Evolutionary conservation across 2,329 filamentous ascomycete species (phyloP).

Genomic region (Xylogone sp.): DNA sequence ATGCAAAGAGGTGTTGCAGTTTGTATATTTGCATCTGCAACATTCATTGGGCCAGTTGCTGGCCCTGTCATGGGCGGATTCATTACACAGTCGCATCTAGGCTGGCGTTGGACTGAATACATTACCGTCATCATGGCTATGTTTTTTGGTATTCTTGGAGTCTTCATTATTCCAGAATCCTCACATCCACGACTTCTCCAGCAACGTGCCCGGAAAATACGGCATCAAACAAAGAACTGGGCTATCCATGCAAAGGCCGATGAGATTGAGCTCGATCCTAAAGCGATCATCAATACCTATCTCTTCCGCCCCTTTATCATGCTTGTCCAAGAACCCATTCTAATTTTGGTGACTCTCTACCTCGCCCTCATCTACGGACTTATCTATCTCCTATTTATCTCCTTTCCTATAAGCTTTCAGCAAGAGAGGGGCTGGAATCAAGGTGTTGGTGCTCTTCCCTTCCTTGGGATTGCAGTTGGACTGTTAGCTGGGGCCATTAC

Average conservation of each 20-base stretch:
- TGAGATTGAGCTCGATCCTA: conserved; percentile 31
- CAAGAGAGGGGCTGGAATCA: conserved; percentile 35
- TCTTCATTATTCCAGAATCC: conserved; percentile 48
- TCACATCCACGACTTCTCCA: conserved; percentile 45
- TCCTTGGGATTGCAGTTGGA: conserved; percentile 38
- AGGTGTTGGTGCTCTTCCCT: conserved; percentile 37
- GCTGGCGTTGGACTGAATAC: conserved; percentile 56
- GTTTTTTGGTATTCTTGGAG: conserved; percentile 36
- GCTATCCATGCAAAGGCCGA: conserved; percentile 28
- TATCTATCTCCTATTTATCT: conserved; percentile 38
- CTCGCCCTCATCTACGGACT: conserved; percentile 21
- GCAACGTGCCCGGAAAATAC: conserved; percentile 41
- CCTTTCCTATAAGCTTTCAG: conserved; percentile 43
- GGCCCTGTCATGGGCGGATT: conserved; percentile 38
- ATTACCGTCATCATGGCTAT: conserved; percentile 46
- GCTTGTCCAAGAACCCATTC: conserved; percentile 21
- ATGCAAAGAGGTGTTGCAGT: conserved; percentile 61
- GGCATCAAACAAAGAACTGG: conserved; percentile 36
- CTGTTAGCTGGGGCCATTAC: conserved; percentile 21
- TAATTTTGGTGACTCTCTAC: conserved; percentile 22
- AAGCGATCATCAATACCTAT: conserved; percentile 29
- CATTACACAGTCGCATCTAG: conserved; percentile 42
- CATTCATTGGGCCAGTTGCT: conserved; percentile 31
- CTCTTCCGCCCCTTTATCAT: conserved; percentile 7
- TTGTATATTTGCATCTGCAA: conserved; percentile 53